Conservation (phyloP, 345 rosid species). For the Eucalyptus sideroxylon region DNA sequence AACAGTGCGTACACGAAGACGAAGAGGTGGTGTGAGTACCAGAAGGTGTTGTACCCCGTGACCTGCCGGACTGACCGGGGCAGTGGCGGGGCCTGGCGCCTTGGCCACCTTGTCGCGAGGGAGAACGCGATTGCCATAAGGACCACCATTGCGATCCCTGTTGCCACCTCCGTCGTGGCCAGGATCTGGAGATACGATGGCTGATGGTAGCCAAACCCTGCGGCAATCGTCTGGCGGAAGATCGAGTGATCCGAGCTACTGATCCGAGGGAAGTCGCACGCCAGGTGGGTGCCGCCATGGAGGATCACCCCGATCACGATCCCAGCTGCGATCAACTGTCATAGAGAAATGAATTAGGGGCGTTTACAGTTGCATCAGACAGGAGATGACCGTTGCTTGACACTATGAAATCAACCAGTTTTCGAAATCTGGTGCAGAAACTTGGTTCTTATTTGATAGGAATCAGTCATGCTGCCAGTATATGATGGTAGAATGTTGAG, state of each 20-base stretch:
- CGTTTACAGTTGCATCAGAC: not conserved
- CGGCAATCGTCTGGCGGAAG: conserved; percentile 26
- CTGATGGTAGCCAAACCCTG: conserved; percentile 31
- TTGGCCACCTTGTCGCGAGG: conserved; percentile 46
- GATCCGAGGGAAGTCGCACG: conserved; percentile 46
- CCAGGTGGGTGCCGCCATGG: conserved; percentile 53
- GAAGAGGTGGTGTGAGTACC: conserved; percentile 58
- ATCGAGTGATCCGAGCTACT: conserved; percentile 12
- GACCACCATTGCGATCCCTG: conserved; percentile 44
- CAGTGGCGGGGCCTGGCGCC: conserved; percentile 19
- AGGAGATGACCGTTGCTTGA: not conserved
- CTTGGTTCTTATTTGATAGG: not conserved
- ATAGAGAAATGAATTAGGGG: not conserved
- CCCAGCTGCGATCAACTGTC: conserved; percentile 38
- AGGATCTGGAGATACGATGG: conserved; percentile 33
- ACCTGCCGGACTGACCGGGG: conserved; percentile 32
- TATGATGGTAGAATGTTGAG: not conserved
- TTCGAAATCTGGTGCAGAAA: not conserved
- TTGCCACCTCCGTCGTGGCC: conserved; percentile 33
- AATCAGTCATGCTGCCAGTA: not conserved
- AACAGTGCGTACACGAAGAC: conserved; percentile 35
- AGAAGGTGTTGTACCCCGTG: conserved; percentile 40
- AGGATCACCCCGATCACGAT: conserved; percentile 41
- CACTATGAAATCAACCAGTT: not conserved
- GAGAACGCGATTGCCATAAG: conserved; percentile 38